Conservation (phyloP, 768 basidiomycete genomes). For the Hortiboletus flavorubellus region DNA sequence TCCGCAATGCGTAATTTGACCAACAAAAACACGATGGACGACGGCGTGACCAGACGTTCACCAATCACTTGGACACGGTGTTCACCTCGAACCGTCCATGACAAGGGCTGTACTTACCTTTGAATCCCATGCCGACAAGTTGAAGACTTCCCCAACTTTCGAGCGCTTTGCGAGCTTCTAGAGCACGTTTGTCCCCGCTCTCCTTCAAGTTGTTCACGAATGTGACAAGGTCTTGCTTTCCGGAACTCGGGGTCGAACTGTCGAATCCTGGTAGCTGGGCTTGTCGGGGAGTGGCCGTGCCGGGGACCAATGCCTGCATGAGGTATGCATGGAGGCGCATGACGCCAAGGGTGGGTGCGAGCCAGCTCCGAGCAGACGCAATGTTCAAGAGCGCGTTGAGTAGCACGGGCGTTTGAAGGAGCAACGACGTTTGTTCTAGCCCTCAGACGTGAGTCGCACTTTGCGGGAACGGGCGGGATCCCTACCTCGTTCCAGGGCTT, state of each 20-base stretch:
- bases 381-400: conserved; percentile 82
- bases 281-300: conserved; percentile 42
- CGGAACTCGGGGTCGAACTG: conserved; percentile 31
- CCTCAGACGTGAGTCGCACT: neutral
- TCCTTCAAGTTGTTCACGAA: conserved; percentile 19
- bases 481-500: conserved; percentile 63
- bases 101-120: conserved; percentile 49
- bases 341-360: conserved; percentile 68
- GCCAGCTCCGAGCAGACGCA: conserved; percentile 84
- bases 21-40: conserved; percentile 81
- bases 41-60: conserved; percentile 83
- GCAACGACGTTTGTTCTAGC: conserved; percentile 65
- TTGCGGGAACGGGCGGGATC: conserved; percentile 1
- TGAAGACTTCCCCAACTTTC: conserved; percentile 74
- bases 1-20: conserved; percentile 77
- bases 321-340: conserved; percentile 85
- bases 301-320: conserved; percentile 76
- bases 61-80: conserved; percentile 64
- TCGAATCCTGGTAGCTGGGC: conserved; percentile 80
- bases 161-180: conserved; percentile 49
- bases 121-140: conserved; percentile 79
- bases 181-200: conserved; percentile 15
- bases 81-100: neutral
- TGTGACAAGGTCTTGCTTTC: conserved; percentile 13
- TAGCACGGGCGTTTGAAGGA: conserved; percentile 69